Evolutionary conservation across 352 stramenopile species (phyloP), one percentile per base, ranked within the genome.

Genomic region (Pythium vanterpoolii): DNA sequence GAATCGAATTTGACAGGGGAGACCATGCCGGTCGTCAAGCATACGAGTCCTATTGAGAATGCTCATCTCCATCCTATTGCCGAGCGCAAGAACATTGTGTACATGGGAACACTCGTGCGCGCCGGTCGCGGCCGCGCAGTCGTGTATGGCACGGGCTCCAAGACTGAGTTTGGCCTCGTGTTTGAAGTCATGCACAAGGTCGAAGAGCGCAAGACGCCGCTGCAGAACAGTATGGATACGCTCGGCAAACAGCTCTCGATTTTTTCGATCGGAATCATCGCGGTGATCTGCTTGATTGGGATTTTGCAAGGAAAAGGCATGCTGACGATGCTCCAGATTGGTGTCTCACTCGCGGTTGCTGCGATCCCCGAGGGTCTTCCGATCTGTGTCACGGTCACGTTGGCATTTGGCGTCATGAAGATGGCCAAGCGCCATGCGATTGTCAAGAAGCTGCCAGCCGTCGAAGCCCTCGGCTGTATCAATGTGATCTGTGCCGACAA

Each of bases 151-250:
- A 98, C 96, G n/a, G 97, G 96, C 26, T 73, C 86, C 23, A 69
- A 78, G 30, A 99, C 96, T 8, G 96, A 99, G 76, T 98, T 99
- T 71, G 97, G 97, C 6, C 87, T 93, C 43, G 95, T 98, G 6
- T 97, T 98, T 64, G 77, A 96, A 40, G 93, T 98, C 49, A 88
- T 99, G 62, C 81, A 94, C 51, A 87, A 90, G 18, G 89, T 99
- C 9, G 93, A 98, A 62, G 83, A 87, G 34, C 79, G 90, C 40
- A 97, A 98, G 69, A 98, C 93, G 31, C 95, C 95, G 27, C 74
- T 98, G 39, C 94, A 98, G 76, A 73, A 93, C 55, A 90, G 76
- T 64, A 99, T 99, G 88, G 96, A 99, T 76, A 90, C 96, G 50
- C 79, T 99, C 27, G 96, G 96, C 43, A 95, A 98, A 71, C 84